phyloP scores from a whole-genome alignment of 2,329 filamentous ascomycete species.

The Huntiella omanensis region DNA sequence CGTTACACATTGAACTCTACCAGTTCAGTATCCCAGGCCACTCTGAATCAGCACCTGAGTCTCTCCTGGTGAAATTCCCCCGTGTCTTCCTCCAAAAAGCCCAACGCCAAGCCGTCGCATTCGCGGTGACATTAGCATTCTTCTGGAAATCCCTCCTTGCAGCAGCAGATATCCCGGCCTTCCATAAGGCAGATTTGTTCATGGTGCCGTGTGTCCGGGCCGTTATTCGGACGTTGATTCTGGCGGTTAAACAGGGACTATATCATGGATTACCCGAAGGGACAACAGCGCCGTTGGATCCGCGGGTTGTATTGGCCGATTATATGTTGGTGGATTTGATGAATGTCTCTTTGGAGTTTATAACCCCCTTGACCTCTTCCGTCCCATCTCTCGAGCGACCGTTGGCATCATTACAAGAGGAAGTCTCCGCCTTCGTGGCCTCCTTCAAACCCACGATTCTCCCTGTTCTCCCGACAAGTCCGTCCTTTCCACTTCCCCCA shows the following conservation, averaged over 20 bases:
- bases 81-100: constrained; percentile 20
- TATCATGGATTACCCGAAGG: constrained; percentile 19
- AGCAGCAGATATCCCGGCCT: constrained; percentile 20
- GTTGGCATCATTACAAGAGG: not conserved
- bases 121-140: constrained; percentile 20
- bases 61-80: constrained; percentile 20
- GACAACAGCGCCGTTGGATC: constrained; percentile 19
- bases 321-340: not conserved
- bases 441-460: no score
- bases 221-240: constrained; percentile 17
- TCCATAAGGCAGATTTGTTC: constrained; percentile 17
- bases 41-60: constrained; percentile 17
- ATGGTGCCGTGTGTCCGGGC: constrained; percentile 13
- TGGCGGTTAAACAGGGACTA: constrained; percentile 19
- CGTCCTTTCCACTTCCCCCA: no score
- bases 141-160: constrained; percentile 18
- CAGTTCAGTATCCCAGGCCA: constrained; percentile 21
- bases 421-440: no score
- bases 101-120: constrained; percentile 22
- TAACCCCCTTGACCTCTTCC: constrained; percentile 17
- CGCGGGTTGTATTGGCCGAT: not conserved
- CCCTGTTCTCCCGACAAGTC: no score
- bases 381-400: not conserved
- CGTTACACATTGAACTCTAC: constrained; percentile 22
- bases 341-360: constrained; percentile 16